Evolutionary conservation across 331 rosid species (phyloP), one percentile per base, ranked within the genome.

Genomic region (Malus hybrid): DNA sequence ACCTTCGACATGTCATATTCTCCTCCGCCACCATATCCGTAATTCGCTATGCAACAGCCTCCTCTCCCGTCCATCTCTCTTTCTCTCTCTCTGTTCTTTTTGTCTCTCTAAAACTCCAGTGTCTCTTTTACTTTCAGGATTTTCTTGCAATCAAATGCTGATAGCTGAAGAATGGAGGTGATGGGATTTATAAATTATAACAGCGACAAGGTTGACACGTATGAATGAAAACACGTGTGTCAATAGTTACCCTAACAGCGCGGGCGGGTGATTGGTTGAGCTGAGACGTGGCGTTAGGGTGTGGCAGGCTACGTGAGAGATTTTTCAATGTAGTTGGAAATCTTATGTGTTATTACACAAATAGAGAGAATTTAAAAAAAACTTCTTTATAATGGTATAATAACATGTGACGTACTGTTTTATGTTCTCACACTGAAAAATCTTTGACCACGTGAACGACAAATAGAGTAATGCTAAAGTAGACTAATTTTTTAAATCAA

Each of bases 11-110:
- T 77, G 19, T 82, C 85, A 58, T 80, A 78, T 29, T 28, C 22
- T 63, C 13, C 5, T 44, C 82, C 63, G 64, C 63, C 72, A 3
- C 68, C 74, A 5, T 76, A 66, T 63, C 70, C 78, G 20, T 82
- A 82, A 67, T 83, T 75, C 4, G 89, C 85, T 63, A 80, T 85
- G 16, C 89, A 85, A 63, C 89, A 85, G 42, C 85, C 89, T 10
- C 89, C 89, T 74, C 84, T 80, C 4, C 81, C 53, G 44, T 85
- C 85, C 86, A 85, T 77, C 34, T 42, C 33, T 29, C 34, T 48
- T n/a, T 42, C 48, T 42, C 48, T 42, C 28, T 42, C 46, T 20
- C 70, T 77, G 7, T 67, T 50, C 67, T 76, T 28, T 52, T 66
- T 70, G 33, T 55, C 50, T 16, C 15, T 10, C 24, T 28, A 36